Conservation (phyloP, 2,329 filamentous ascomycete genomes). For the Aspergillus fumigatus region DNA sequence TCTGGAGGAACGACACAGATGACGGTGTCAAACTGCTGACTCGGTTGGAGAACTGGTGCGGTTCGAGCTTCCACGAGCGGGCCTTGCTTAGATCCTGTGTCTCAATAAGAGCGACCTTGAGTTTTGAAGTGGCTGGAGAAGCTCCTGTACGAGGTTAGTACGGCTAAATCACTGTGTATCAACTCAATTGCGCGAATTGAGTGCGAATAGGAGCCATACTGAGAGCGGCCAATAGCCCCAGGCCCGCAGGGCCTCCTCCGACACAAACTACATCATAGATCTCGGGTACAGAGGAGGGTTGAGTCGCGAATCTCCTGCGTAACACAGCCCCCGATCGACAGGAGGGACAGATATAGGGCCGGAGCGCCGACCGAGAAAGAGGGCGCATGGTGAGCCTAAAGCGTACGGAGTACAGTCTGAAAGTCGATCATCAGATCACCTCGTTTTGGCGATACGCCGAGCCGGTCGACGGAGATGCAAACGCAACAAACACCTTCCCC, state of each 20-base stretch:
- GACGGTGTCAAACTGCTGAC: slow-evolving; percentile 91
- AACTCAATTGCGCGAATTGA: background rate
- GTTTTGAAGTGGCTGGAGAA: slow-evolving; percentile 66
- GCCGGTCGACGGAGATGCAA: slow-evolving; percentile 11
- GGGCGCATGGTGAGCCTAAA: slow-evolving; percentile 30
- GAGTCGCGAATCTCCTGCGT: slow-evolving; percentile 31
- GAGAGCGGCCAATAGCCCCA: slow-evolving; percentile 74
- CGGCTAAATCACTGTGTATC: background rate
- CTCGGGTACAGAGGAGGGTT: slow-evolving; percentile 50
- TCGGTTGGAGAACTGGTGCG: slow-evolving; percentile 78
- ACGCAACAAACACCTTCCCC: slow-evolving; percentile 16
- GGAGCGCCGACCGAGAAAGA: slow-evolving; percentile 26
- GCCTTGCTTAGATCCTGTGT: slow-evolving; percentile 74
- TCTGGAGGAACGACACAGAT: slow-evolving; percentile 75
- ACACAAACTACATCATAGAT: slow-evolving; percentile 93
- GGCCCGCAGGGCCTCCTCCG: slow-evolving; percentile 80
- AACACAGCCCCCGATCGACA: slow-evolving; percentile 29
- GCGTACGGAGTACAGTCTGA: slow-evolving; percentile 9
- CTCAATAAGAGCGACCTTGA: slow-evolving; percentile 86
- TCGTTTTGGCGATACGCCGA: background rate
- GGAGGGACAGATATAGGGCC: slow-evolving; percentile 39
- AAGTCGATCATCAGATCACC: slow-evolving; percentile 6
- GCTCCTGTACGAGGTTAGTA: slow-evolving; percentile 53
- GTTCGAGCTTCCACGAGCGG: slow-evolving; percentile 61
- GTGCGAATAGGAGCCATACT: slow-evolving; percentile 48